Conservation (phyloP, 192 early-diverging fungal species). For the Piromyces finnis region DNA sequence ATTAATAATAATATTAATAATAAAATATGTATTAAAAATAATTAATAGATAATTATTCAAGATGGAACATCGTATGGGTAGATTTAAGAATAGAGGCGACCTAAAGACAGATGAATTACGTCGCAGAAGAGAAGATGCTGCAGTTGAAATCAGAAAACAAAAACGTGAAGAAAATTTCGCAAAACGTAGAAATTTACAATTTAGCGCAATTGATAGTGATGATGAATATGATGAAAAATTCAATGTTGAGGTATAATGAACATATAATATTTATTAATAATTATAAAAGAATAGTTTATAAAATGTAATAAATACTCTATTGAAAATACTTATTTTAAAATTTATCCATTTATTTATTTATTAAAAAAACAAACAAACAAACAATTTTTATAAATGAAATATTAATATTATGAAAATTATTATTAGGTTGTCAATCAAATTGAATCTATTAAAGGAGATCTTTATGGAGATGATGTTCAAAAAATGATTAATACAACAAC, state of each 20-base stretch:
- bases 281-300: too few relatives aligned
- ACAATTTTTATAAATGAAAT: too few relatives aligned
- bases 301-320: too few relatives aligned
- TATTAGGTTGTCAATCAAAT: conserved; percentile 3
- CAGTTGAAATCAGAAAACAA: conserved; percentile 24
- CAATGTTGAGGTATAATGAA: not conserved
- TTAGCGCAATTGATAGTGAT: conserved; percentile 12
- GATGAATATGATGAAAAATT: conserved; percentile 6
- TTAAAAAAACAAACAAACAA: too few relatives aligned
- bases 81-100: not conserved
- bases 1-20: too few relatives aligned
- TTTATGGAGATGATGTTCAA: conserved; percentile 19
- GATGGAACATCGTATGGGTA: not conserved
- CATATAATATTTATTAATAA: too few relatives aligned
- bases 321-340: too few relatives aligned
- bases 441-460: conserved; percentile 6
- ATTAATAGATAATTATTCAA: not conserved
- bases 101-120: conserved; percentile 22
- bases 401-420: not conserved
- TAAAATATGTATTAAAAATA: too few relatives aligned
- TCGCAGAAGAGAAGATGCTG: conserved; percentile 17
- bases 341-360: too few relatives aligned
- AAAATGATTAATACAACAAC: conserved; percentile 17
- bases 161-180: conserved; percentile 20
- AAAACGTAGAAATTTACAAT: conserved; percentile 21